Evolutionary conservation across 352 stramenopile genomes (phyloP).

Genomic region (Halophytophthora batemanensis): DNA sequence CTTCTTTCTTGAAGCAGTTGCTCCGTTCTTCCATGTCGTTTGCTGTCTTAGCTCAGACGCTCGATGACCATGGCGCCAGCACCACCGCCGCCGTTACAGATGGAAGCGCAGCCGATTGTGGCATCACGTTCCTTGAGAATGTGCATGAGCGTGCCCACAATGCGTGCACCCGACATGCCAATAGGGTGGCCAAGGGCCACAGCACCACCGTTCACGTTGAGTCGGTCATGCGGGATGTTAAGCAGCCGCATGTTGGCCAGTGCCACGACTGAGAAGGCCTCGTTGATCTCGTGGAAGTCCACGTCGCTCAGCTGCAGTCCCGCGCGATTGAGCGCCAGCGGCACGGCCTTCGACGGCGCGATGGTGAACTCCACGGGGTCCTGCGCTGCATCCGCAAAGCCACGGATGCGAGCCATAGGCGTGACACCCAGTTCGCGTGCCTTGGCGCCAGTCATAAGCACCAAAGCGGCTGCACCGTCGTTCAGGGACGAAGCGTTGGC

Average conservation of each 20-base stretch:
- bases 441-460: conserved; percentile 94
- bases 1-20: conserved; percentile 1
- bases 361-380: conserved; percentile 96
- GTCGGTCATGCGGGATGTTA: conserved; percentile 86
- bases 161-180: conserved; percentile 88
- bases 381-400: conserved; percentile 83
- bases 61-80: conserved; percentile 97
- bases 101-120: conserved; percentile 95
- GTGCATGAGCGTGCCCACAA: conserved; percentile 93
- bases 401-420: conserved; percentile 72
- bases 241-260: conserved; percentile 95
- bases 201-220: conserved; percentile 97
- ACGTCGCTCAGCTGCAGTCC: conserved; percentile 91
- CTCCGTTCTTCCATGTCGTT: not conserved
- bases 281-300: conserved; percentile 99
- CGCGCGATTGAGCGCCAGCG: conserved; percentile 89
- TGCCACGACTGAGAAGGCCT: conserved; percentile 97
- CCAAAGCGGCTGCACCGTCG: conserved; percentile 94
- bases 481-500: conserved; percentile 97
- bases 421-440: conserved; percentile 79
- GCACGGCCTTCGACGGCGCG: conserved; percentile 93
- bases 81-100: conserved; percentile 98
- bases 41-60: conserved; percentile 50
- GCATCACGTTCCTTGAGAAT: conserved; percentile 94
- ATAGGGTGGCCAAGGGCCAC: conserved; percentile 84